Base-by-base conservation (phyloP, 208 protist genomes). In the Acanthamoeba royreba region DNA sequence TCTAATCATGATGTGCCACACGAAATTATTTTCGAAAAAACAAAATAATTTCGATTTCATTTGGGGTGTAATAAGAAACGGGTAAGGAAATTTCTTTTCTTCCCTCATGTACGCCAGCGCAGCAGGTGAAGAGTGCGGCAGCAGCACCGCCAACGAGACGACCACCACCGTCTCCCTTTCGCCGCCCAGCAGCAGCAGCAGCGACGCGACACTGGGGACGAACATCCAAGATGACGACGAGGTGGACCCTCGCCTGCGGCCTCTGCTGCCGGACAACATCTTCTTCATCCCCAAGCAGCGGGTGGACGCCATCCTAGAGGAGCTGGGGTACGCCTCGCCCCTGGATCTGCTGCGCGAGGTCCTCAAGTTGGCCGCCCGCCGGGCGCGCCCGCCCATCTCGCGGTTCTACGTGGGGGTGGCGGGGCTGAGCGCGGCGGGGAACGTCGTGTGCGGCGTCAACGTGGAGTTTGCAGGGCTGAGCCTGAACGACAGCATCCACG, bases 401-500 rank as follows among this genome's bases (percentile, higher is more conserved):
- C 5, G 47, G 8, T 88, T 88, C 47, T 63, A 88, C 19, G 79
- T 88, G 38, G 79, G 79, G 25, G 33, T 33, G 22, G 79, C 61
- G 11, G 79, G 79, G 2, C 28, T 88, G 28, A 61, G 47, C 47
- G 13, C 52, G 22, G 28, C n/a, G 3, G 79, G 79, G 15, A 5
- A 88, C 79, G 61, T 88, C n/a, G 52, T 63, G n/a, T 88, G 43
- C 22, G 79, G 79, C 13, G 49, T 9, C 46, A 88, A 88, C 79
- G 43, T 88, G 8, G 79, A 88, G 42, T 88, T 88, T 25, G 47
- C 33, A 8, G 28, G 25, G 17, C 15, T 88, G 0, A 53, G 25
- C 28, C 79, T 88, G n/a, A 53, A 88, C 49, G 47, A 88, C 47
- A 35, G 46, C 15, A 88, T 88, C 79, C 79, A 88, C 47, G 79